These are phyloP conservation scores for Ceratocystiopsis brevicomis DNA, from an alignment of 2,329 filamentous ascomycete species.

Conservation along the genomic window DNA sequence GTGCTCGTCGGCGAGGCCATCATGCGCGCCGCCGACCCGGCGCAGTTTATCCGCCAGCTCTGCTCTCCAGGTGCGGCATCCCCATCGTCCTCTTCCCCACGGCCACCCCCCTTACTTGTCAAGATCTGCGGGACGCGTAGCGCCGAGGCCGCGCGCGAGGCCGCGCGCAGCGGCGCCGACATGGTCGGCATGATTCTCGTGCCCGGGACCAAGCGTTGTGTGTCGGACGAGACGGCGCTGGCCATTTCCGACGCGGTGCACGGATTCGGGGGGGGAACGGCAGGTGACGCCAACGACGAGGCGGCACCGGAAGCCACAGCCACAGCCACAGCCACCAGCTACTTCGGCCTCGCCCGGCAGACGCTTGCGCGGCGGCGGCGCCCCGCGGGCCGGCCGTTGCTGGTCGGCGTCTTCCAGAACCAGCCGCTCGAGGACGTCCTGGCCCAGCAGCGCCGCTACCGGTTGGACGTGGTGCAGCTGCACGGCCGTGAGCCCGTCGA, in stretches of 20 bases:
- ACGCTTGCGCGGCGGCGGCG: constrained; percentile 23
- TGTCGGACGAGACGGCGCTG: constrained; percentile 58
- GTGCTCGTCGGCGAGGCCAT: constrained; percentile 89
- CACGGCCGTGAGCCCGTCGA: constrained; percentile 86
- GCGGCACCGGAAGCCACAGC: background rate
- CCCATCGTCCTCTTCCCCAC: constrained; percentile 8
- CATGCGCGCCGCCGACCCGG: constrained; percentile 75
- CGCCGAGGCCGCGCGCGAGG: constrained; percentile 58
- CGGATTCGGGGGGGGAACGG: constrained; percentile 15
- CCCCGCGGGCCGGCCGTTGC: constrained; percentile 40
- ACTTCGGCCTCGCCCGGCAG: constrained; percentile 29
- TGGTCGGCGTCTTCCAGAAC: constrained; percentile 89
- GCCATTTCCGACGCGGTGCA: constrained; percentile 68
- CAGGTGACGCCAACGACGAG: background rate
- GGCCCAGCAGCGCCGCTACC: constrained; percentile 53
- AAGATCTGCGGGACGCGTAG: constrained; percentile 92
- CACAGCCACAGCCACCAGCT: constrained; percentile 43
- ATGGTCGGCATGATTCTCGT: constrained; percentile 87
- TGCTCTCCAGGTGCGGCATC: constrained; percentile 37
- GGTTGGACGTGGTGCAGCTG: constrained; percentile 76
- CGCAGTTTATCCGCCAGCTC: constrained; percentile 65
- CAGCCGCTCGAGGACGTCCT: constrained; percentile 72
- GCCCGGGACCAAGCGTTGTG: constrained; percentile 58
- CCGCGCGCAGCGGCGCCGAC: constrained; percentile 75
- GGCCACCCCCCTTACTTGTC: constrained; percentile 40